Conservation (phyloP, 129 eudicot genomes). For the Ambrosia artemisiifolia region DNA sequence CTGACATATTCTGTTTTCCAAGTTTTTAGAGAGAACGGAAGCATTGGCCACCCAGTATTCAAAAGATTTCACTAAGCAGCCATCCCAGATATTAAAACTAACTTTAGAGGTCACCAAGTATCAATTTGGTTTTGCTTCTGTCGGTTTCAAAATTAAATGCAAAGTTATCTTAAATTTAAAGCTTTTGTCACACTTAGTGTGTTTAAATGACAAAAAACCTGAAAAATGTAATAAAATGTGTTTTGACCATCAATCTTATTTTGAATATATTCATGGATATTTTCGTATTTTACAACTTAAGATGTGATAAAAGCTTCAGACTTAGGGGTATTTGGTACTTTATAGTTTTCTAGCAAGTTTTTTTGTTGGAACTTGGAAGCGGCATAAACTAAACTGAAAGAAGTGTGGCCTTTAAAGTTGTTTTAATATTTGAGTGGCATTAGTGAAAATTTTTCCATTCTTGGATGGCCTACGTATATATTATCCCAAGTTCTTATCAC, state of each 20-base stretch:
- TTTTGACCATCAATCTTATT: not conserved
- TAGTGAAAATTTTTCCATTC: not conserved
- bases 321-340: not conserved
- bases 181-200: not conserved
- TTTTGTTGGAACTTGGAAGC: not conserved
- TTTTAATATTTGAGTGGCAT: not conserved
- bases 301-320: not conserved
- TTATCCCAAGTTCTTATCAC: not conserved
- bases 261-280: not conserved
- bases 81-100: not conserved
- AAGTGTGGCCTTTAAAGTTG: not conserved
- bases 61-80: not conserved
- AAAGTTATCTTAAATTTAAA: not conserved
- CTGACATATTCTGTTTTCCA: not conserved
- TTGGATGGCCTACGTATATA: not conserved
- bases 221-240: not conserved
- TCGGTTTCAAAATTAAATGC: not conserved
- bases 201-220: not conserved
- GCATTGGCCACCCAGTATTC: not conserved
- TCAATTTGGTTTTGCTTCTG: not conserved
- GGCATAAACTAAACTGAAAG: not conserved
- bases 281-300: not conserved
- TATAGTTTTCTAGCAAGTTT: not conserved
- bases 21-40: not conserved
- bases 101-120: not conserved